These are phyloP conservation scores for Rehmannia glutinosa DNA, from an alignment of 257 asterid species.

Conservation along the genomic window DNA sequence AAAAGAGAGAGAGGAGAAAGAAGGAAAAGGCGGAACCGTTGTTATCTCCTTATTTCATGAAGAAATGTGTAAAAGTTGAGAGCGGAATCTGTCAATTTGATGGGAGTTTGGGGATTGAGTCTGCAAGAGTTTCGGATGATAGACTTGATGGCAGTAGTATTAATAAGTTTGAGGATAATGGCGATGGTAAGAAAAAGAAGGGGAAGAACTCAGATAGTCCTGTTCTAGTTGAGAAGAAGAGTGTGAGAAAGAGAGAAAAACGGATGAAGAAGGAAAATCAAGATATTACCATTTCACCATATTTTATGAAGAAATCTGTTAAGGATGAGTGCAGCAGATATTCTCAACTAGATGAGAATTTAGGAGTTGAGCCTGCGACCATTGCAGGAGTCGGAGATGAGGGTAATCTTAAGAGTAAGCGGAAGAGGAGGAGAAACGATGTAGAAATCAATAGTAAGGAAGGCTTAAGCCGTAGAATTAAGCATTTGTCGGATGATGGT, in stretches of 20 bases:
- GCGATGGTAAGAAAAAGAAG: background rate
- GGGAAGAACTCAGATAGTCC: background rate
- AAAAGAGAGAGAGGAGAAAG: background rate
- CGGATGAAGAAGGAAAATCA: background rate
- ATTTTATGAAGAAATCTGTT: background rate
- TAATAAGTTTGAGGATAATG: background rate
- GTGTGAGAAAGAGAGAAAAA: background rate
- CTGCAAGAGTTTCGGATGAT: background rate
- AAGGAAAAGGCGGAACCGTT: background rate
- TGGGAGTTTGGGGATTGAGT: background rate
- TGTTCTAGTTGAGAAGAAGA: constrained; percentile 4
- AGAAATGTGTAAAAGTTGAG: background rate
- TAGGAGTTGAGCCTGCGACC: too few relatives aligned
- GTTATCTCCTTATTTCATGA: background rate
- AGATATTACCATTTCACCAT: background rate
- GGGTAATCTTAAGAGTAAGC: background rate
- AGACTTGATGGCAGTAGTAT: background rate
- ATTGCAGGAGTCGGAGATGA: background rate
- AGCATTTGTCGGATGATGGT: background rate
- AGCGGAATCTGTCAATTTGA: background rate
- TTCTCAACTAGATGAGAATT: background rate
- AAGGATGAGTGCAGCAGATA: constrained; percentile 5
- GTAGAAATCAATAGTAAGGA: background rate
- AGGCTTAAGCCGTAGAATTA: background rate
- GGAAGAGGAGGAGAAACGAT: background rate